Conservation (phyloP, 805 yeast genomes). For the Suhomyces emberorum region DNA sequence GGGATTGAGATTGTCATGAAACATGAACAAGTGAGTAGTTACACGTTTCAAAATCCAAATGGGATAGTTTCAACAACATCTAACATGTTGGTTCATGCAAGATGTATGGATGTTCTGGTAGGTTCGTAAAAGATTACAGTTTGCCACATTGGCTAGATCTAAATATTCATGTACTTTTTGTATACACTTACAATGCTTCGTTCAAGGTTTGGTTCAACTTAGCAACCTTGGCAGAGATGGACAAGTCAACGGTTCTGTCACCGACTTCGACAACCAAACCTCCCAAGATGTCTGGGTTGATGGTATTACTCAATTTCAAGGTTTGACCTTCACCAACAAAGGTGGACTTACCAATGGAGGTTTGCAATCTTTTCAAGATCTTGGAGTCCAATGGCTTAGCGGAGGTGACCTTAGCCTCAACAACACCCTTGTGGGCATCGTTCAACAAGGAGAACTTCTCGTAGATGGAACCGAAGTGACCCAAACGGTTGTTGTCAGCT, state of each 20-base stretch:
- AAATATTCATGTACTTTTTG: not conserved
- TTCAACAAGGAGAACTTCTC: conserved; percentile 71
- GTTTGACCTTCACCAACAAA: conserved; percentile 85
- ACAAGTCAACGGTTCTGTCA: conserved; percentile 94
- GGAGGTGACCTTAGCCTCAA: conserved; percentile 90
- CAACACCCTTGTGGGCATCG: conserved; percentile 87
- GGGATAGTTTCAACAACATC: too few relatives aligned
- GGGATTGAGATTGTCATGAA: too few relatives aligned
- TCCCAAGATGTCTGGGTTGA: conserved; percentile 89
- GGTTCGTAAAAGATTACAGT: too few relatives aligned
- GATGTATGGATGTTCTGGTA: too few relatives aligned
- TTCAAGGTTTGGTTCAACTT: conserved; percentile 84
- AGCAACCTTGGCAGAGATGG: conserved; percentile 78
- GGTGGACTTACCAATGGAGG: conserved; percentile 71
- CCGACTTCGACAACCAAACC: conserved; percentile 95
- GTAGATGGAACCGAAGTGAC: conserved; percentile 60
- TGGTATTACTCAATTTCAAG: conserved; percentile 75
- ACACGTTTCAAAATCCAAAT: too few relatives aligned
- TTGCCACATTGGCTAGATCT: too few relatives aligned
- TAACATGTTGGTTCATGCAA: too few relatives aligned
- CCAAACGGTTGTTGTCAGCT: conserved; percentile 92
- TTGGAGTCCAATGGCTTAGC: conserved; percentile 81
- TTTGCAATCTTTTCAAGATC: conserved; percentile 70
- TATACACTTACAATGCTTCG: conserved; percentile 66
- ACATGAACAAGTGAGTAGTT: too few relatives aligned